Evolutionary conservation across 331 rosid genomes (phyloP).

Genomic region (Malus hybrid): DNA sequence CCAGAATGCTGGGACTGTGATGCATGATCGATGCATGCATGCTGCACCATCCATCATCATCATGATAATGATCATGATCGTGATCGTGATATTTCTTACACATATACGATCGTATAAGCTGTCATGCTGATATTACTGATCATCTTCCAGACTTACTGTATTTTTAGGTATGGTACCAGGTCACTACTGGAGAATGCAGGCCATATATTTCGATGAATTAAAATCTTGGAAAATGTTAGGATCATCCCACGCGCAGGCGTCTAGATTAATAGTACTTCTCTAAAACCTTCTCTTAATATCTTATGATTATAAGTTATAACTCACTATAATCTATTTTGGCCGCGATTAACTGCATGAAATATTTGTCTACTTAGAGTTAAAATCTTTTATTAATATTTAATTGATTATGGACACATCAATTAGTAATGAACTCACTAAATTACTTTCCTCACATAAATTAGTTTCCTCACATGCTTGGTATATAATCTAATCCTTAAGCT

Average conservation of each 20-base stretch:
- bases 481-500: background rate
- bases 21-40: background rate
- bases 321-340: no score
- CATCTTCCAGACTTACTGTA: background rate
- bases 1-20: background rate
- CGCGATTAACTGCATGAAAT: no score
- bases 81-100: background rate
- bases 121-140: background rate
- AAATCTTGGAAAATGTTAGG: background rate
- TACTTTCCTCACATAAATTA: no score
- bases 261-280: background rate
- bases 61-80: background rate
- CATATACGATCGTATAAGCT: background rate
- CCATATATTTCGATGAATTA: background rate
- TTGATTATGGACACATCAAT: background rate
- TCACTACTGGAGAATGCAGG: background rate
- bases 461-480: background rate
- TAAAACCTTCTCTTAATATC: background rate
- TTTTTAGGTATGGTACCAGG: background rate
- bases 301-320: background rate
- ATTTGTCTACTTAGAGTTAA: background rate
- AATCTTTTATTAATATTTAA: no score
- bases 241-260: background rate
- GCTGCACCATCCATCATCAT: background rate
- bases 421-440: background rate